Conservation (phyloP, 148 eudicot genomes). For the Diospyros lotus region DNA sequence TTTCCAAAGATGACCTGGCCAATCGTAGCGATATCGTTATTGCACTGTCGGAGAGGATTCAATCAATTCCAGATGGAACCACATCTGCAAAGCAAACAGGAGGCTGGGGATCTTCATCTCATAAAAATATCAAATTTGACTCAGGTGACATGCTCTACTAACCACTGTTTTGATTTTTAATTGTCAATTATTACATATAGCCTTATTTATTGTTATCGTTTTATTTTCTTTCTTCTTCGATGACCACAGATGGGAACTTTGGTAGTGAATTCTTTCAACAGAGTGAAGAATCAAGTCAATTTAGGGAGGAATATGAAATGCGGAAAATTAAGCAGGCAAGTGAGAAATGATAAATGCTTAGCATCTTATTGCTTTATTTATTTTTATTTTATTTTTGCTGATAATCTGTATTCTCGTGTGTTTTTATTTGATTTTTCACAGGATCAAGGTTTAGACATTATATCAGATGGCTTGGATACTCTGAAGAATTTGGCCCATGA, state of each 20-base stretch:
- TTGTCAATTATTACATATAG: neutral
- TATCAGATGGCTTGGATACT: conserved; percentile 90
- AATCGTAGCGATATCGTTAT: conserved; percentile 75
- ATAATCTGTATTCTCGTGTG: neutral
- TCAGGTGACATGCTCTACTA: conserved; percentile 47
- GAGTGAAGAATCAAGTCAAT: conserved; percentile 76
- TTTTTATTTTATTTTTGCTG: neutral
- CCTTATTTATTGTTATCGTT: neutral
- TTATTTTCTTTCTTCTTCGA: neutral
- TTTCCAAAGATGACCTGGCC: conserved; percentile 71
- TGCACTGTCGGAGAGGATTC: conserved; percentile 78
- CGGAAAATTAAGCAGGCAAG: conserved; percentile 82
- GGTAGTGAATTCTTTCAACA: conserved; percentile 73
- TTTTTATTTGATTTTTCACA: conserved; percentile 22
- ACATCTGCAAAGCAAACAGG: conserved; percentile 62
- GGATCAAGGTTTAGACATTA: conserved; percentile 92
- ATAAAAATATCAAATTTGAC: conserved; percentile 77
- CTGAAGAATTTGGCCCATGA: conserved; percentile 87
- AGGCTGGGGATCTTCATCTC: conserved; percentile 85
- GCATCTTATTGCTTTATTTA: neutral
- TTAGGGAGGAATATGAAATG: conserved; percentile 88
- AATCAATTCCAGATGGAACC: conserved; percentile 87
- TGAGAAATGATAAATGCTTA: neutral
- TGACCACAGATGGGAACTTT: conserved; percentile 59
- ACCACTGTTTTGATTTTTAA: neutral